Percentiles rank a stretch among this genome's conserved stretches.
Evolutionary conservation across 2,329 filamentous ascomycete genomes (phyloP).

Genomic region (Aspergillus ustus): DNA sequence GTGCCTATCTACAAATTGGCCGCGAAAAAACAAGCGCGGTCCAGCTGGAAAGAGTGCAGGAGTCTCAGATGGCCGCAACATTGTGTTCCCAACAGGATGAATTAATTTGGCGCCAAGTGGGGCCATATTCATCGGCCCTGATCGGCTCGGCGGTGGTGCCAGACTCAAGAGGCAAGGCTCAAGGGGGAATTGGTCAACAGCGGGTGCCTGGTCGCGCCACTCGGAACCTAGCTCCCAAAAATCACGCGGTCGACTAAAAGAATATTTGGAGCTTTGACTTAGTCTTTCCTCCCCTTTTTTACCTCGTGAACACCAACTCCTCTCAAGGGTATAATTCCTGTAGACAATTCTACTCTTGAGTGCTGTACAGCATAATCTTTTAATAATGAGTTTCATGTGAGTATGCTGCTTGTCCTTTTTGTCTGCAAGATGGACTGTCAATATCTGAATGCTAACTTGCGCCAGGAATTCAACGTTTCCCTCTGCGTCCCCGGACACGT

Average conservation of each 20-base stretch:
- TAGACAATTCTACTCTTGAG: neutral
- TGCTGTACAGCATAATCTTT: neutral
- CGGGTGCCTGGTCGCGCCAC: slow-evolving; percentile 37
- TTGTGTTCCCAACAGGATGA: neutral
- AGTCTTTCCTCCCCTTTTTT: neutral
- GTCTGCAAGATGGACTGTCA: neutral
- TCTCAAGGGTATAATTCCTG: neutral
- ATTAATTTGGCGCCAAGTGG: slow-evolving; percentile 12
- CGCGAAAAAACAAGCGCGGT: no score
- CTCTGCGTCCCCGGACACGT: slow-evolving; percentile 56
- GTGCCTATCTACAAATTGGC: no score
- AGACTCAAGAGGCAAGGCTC: slow-evolving; percentile 22
- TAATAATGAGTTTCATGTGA: slow-evolving; percentile 27
- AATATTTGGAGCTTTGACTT: slow-evolving; percentile 9
- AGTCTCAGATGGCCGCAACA: neutral
- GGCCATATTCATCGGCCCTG: slow-evolving; percentile 25
- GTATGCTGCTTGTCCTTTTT: neutral
- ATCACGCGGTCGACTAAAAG: slow-evolving; percentile 24
- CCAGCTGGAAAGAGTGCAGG: neutral
- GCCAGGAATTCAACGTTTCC: slow-evolving; percentile 53
- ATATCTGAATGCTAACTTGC: slow-evolving; percentile 4
- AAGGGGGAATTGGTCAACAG: slow-evolving; percentile 20
- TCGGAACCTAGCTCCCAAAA: slow-evolving; percentile 32
- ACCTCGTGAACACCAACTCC: neutral
- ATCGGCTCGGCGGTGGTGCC: slow-evolving; percentile 41